A percentile compares a stretch with the other conserved stretches of the same genome.
These are phyloP conservation scores for Neopestalotiopsis rosae DNA, from an alignment of 2,329 filamentous ascomycete species.

Conservation along the genomic window DNA sequence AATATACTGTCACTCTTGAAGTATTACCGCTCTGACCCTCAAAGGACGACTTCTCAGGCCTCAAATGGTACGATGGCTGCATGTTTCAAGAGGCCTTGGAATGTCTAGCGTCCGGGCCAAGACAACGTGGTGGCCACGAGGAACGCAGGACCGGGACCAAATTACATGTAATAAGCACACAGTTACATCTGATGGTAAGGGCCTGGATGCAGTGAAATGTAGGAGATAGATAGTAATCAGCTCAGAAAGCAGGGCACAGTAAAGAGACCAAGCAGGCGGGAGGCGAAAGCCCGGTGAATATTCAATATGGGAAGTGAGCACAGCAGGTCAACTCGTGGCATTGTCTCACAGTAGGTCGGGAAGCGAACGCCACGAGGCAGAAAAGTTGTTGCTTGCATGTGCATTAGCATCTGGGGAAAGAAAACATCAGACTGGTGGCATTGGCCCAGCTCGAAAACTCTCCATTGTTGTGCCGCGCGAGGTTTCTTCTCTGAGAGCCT, in stretches of 20 bases:
- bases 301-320: not conserved
- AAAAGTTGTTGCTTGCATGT: not conserved
- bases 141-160: not conserved
- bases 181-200: not conserved
- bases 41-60: not conserved
- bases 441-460: not conserved
- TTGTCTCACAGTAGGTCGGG: not conserved
- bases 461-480: not conserved
- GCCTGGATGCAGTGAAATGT: not conserved
- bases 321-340: not conserved
- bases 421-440: not conserved
- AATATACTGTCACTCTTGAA: not conserved
- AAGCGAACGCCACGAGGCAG: not conserved
- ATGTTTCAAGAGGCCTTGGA: constrained; percentile 5
- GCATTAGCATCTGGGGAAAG: not conserved
- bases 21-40: not conserved
- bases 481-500: not conserved
- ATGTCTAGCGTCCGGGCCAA: constrained; percentile 7
- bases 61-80: constrained; percentile 8
- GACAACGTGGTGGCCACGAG: constrained; percentile 12
- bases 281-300: not conserved
- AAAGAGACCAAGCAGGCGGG: not conserved
- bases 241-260: not conserved
- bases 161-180: not conserved
- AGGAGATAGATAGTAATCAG: not conserved